Evolutionary conservation across 176 grass and related monocot genomes (phyloP), one percentile per base, ranked within the genome.

Genomic region (Carex cristatella): DNA sequence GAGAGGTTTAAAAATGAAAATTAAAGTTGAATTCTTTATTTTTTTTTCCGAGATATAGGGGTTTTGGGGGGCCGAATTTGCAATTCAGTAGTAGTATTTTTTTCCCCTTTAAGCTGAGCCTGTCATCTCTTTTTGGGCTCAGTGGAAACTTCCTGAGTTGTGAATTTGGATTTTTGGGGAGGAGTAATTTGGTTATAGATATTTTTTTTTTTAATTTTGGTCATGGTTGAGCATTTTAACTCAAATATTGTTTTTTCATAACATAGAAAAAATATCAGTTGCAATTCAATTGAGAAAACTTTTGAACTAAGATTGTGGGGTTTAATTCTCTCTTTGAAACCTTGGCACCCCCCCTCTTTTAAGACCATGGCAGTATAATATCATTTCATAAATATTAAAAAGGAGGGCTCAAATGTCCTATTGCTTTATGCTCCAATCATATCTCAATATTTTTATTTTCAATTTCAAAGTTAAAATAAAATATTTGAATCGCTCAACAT

Each of bases 1-100:
- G 95, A 98, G 81, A 93, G 86, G 63, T 14, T 91, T 38, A 64
- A 82, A 61, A 31, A 18, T 66, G 74, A 69, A 92, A 64, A 80
- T 65, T 58, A 1, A 54, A 54, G 42, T 64, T 53, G 42, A 55
- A 56, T 14, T 38, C 10, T 55, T 23, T 9, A 46, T 83, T 83
- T 83, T 63, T 83, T 83, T 83, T 69, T 63, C 56, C 37, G 46
- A 35, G 13, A 81, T 28, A 63, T 7, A 72, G 12, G 59, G 35
- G 56, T 83, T 83, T 67, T 5, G 7, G 42, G 42, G 51, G 81
- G 62, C 81, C 81, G 10, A 69, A 68, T 83, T 83, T 69, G 27
- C 61, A 67, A 55, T 54, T 83, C 61, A 69, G 81, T 18, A 16
- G 12, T 55, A 72, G 19, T 30, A 30, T 10, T 27, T 63, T 8